Evolutionary conservation across 305 asterid species (phyloP), one percentile per base, ranked within the genome.

Genomic region (Fraxinus angustifolia): DNA sequence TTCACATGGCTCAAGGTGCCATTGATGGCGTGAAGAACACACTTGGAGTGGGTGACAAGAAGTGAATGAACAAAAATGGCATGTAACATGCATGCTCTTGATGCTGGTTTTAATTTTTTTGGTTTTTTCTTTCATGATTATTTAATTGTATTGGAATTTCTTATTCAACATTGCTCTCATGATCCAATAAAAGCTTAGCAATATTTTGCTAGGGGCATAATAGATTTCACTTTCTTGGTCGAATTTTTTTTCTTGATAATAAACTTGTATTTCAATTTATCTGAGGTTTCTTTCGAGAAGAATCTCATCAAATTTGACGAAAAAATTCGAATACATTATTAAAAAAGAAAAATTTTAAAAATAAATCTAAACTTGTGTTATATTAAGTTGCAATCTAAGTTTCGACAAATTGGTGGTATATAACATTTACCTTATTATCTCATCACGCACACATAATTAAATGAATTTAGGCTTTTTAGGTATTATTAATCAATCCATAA

Each of bases 11-110:
- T 78, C 95, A 92, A 70, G 95, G 95, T 30, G 95, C 95, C 4
- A 81, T 91, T 45, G 97, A 92, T 83, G 95, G 97, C 8, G 91
- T 91, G 84, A 92, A 91, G 90, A 92, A 89, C 87, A 92, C 93
- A 75, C 90, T 92, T 50, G 97, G 97, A 80, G 85, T 92, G 84
- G 90, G 93, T 38, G 93, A 91, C 11, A 90, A 87, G 90, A 92
- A 92, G 88, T 91, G 90, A 92, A 87, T 72, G 17, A 71, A 36
- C 8, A 56, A 17, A 58, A 3, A 1, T 62, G 33, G 71, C 71
- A 10, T 40, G 7, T 8, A 0, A 1, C n/a, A 33, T 4, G 60
- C 71, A 11, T 68, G 34, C 28, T 70, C 26, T 26, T 7, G 28
- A 3, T 12, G 34, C 4, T 8, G 0, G 76, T 31, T 26, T 45